Percentiles rank a stretch among this genome's conserved stretches.
Evolutionary conservation across 2,329 filamentous ascomycete genomes (phyloP).

Genomic region (Fusarium sp.): DNA sequence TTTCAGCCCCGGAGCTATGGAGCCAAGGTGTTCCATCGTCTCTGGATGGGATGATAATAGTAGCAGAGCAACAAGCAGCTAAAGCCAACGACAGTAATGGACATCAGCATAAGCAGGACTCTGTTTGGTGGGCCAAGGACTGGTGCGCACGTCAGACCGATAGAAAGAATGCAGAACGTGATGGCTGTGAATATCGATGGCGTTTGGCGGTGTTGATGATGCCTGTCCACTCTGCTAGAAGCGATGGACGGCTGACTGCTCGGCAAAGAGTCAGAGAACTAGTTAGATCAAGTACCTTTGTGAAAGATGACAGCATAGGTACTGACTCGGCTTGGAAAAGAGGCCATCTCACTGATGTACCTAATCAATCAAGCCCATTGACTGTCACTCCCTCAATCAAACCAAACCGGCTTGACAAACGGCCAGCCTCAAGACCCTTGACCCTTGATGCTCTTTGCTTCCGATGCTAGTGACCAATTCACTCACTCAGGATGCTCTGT

Average conservation of each 20-base stretch:
- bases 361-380: constrained; percentile 13
- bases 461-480: constrained; percentile 21
- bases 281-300: background rate
- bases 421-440: constrained; percentile 37
- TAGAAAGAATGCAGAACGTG: constrained; percentile 18
- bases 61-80: constrained; percentile 17
- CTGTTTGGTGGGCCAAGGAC: constrained; percentile 39
- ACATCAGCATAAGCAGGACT: constrained; percentile 29
- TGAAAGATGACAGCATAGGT: constrained; percentile 27
- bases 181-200: constrained; percentile 18
- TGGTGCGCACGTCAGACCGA: constrained; percentile 44
- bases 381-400: constrained; percentile 39
- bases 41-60: constrained; percentile 17
- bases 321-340: constrained; percentile 8
- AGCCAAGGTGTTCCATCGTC: constrained; percentile 33
- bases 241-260: constrained; percentile 3
- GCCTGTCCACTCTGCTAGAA: background rate
- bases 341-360: constrained; percentile 10
- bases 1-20: constrained; percentile 47
- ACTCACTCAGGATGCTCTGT: constrained; percentile 12
- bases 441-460: constrained; percentile 33
- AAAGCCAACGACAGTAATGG: constrained; percentile 15
- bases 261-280: constrained; percentile 21
- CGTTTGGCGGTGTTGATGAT: constrained; percentile 17
- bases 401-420: constrained; percentile 35